Percentiles rank a stretch among this genome's conserved stretches.
phyloP scores from a whole-genome alignment of 176 grass and related monocot genomes.

The Thinopyrum elongatum region DNA sequence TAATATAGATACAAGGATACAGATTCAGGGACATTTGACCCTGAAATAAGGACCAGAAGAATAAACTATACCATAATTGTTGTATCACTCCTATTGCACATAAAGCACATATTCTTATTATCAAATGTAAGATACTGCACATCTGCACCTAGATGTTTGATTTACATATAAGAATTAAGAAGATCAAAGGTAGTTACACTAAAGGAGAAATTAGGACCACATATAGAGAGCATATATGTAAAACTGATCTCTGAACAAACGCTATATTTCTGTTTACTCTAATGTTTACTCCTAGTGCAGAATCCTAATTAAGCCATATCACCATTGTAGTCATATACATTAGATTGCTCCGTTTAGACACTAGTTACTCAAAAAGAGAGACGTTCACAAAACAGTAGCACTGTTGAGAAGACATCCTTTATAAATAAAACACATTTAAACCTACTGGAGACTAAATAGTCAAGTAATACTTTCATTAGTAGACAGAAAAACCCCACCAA shows the following conservation, averaged over 20 bases:
- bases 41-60: background rate
- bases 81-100: background rate
- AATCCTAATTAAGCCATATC: background rate
- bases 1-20: background rate
- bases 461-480: background rate
- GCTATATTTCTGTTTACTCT: background rate
- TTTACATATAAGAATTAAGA: background rate
- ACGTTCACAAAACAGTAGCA: background rate
- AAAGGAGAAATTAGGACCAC: background rate
- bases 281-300: background rate
- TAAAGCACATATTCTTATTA: slow-evolving; percentile 12
- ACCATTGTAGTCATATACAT: background rate
- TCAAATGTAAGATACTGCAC: background rate
- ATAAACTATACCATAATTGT: background rate
- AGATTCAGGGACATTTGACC: background rate
- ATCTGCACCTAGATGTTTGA: background rate
- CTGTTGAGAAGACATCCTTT: background rate
- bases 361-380: background rate
- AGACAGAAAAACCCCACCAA: background rate
- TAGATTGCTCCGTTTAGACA: background rate
- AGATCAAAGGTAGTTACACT: slow-evolving; percentile 2
- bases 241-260: background rate
- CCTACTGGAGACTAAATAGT: background rate
- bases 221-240: background rate
- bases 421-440: background rate